phyloP scores from a whole-genome alignment of 2,329 filamentous ascomycete species.

The Ceratocystis harringtonii region DNA sequence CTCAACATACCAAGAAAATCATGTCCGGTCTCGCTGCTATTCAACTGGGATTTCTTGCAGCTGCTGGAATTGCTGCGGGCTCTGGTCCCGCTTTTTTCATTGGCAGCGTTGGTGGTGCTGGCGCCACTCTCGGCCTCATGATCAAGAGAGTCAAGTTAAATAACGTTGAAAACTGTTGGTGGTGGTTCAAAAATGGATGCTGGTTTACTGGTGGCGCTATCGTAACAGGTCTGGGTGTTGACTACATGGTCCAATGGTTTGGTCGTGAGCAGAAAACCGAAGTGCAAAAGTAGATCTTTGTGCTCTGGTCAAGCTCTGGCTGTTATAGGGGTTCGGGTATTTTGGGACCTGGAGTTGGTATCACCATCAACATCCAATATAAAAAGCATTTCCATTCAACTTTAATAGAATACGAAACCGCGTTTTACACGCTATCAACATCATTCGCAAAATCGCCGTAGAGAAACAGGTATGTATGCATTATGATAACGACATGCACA shows the following conservation, averaged over 20 bases:
- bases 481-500: background rate
- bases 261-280: background rate
- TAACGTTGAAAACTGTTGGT: constrained; percentile 54
- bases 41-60: constrained; percentile 55
- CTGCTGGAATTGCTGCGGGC: constrained; percentile 52
- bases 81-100: constrained; percentile 54
- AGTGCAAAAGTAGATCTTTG: constrained; percentile 6
- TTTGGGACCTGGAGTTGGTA: background rate
- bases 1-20: constrained; percentile 60
- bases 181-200: constrained; percentile 61
- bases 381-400: background rate
- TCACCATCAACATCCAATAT: constrained; percentile 6
- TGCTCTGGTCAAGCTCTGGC: background rate
- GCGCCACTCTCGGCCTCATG: constrained; percentile 47
- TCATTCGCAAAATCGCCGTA: no score
- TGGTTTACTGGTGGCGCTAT: constrained; percentile 52
- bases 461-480: background rate
- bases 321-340: background rate
- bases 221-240: constrained; percentile 40
- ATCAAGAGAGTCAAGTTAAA: constrained; percentile 52
- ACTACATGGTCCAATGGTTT: constrained; percentile 39
- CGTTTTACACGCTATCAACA: background rate
- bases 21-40: constrained; percentile 52
- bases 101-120: constrained; percentile 50
- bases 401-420: background rate